These are phyloP conservation scores for Neonothopanus nambi DNA, from an alignment of 1,284 basidiomycete genomes.

Conservation along the genomic window DNA sequence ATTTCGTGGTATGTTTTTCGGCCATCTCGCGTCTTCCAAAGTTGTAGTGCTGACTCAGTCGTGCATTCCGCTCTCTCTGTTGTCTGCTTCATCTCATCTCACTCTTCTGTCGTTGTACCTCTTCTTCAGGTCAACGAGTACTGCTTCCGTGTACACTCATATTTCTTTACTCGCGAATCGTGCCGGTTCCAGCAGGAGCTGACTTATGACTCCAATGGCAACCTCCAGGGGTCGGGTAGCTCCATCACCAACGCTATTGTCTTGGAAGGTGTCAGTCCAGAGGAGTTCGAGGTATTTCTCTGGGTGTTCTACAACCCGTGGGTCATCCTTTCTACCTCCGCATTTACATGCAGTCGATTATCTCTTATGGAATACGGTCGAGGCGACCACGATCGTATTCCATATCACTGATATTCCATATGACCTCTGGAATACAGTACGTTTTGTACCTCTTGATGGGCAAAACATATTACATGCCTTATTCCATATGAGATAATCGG, in stretches of 20 bases:
- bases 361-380: too few relatives aligned
- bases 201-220: constrained; percentile 30
- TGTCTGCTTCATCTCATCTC: constrained; percentile 4
- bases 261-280: constrained; percentile 37
- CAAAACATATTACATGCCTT: too few relatives aligned
- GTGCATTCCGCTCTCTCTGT: neutral
- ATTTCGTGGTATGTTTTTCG: too few relatives aligned
- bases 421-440: too few relatives aligned
- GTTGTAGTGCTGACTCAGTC: too few relatives aligned
- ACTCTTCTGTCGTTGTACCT: too few relatives aligned
- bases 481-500: too few relatives aligned
- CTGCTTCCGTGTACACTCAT: constrained; percentile 49
- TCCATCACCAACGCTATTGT: constrained; percentile 40
- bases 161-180: constrained; percentile 63
- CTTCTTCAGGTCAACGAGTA: constrained; percentile 46
- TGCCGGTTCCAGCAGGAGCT: constrained; percentile 48
- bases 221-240: constrained; percentile 37
- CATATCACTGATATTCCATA: too few relatives aligned
- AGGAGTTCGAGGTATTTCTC: constrained; percentile 55
- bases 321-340: constrained; percentile 22
- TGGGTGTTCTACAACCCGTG: constrained; percentile 71
- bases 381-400: too few relatives aligned
- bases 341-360: neutral
- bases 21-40: too few relatives aligned
- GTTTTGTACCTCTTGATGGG: too few relatives aligned